Evolutionary conservation across 2,329 filamentous ascomycete genomes (phyloP), one percentile per base, ranked within the genome.

Genomic region (Aspergillus tanneri): DNA sequence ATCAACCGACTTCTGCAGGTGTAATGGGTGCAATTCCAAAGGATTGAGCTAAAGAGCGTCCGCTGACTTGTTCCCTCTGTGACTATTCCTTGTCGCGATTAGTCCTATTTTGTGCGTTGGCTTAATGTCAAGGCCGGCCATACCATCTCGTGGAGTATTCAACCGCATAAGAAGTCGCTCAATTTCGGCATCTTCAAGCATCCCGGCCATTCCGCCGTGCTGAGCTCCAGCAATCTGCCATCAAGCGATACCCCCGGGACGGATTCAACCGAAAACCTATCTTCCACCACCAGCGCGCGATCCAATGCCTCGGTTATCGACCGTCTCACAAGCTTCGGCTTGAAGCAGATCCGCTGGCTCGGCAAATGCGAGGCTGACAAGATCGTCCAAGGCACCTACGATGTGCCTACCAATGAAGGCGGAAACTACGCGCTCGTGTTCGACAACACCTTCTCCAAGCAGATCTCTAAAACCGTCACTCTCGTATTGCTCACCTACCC

Each of bases 81-180:
- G 21, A 52, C 47, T 58, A 97, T 93, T 96, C 90, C 56, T 39
- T 43, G 12, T 35, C n/a, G n/a, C n/a, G 21, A 52, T 47, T 59
- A 97, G 93, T 96, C 90, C 56, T 99, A 99, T 74, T 90, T 99
- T 61, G 89, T 99, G 48, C 90, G 93, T 65, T 99, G 93, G 92
- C 88, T 96, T 60, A 87, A 90, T 67, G 92, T 96, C 59, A 85
- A 90, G 47, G 85, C 90, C 55, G 87, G 87, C 45, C 86, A 96
- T 70, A 96, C 91, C 42, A 90, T 99, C 61, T 96, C 91, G 12
- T 99, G 93, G 93, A 96, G 90, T 64, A 83, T 99, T 30, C 91
- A 97, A 67, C 93, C 93, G 35, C 90, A 97, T 71, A 97, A 95
- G 76, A 97, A 96, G 74, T 96, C 92, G 50, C 87, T 99, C 71